Conservation (phyloP, 1,284 basidiomycete species). For the Veloporphyrellus conicus region DNA sequence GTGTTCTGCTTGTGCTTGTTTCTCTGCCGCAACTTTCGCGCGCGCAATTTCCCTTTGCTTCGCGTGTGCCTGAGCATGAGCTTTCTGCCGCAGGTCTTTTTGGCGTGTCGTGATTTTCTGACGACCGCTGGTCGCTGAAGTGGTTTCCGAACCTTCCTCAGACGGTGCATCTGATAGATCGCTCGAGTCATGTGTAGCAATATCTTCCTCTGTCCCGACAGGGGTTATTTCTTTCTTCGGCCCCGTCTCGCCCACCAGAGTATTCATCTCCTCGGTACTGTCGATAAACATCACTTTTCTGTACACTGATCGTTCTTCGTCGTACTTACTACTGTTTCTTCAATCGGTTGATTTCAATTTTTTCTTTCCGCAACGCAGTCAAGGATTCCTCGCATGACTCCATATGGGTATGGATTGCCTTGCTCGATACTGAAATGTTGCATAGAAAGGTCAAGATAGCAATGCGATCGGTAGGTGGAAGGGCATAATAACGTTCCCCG, state of each 20-base stretch:
- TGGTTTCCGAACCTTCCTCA: constrained; percentile 51
- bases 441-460: constrained; percentile 84
- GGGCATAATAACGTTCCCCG: constrained; percentile 66
- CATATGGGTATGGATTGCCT: constrained; percentile 81
- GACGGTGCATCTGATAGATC: constrained; percentile 67
- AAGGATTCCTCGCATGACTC: constrained; percentile 86
- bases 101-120: constrained; percentile 49
- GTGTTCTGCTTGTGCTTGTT: constrained; percentile 69
- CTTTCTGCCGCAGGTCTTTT: constrained; percentile 51
- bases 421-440: constrained; percentile 86
- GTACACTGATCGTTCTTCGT: constrained; percentile 1
- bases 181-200: constrained; percentile 56
- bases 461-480: constrained; percentile 78
- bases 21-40: constrained; percentile 67
- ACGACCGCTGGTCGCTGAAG: constrained; percentile 39
- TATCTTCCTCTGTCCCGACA: constrained; percentile 52
- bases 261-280: constrained; percentile 71
- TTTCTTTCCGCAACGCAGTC: constrained; percentile 91
- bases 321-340: constrained; percentile 78
- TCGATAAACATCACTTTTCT: constrained; percentile 9
- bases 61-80: constrained; percentile 58
- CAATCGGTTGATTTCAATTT: constrained; percentile 87
- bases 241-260: constrained; percentile 56
- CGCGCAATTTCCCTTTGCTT: constrained; percentile 74
- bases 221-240: constrained; percentile 46